Evolutionary conservation across 768 basidiomycete genomes (phyloP).

Genomic region (Tylopilus rubrobrunneus): DNA sequence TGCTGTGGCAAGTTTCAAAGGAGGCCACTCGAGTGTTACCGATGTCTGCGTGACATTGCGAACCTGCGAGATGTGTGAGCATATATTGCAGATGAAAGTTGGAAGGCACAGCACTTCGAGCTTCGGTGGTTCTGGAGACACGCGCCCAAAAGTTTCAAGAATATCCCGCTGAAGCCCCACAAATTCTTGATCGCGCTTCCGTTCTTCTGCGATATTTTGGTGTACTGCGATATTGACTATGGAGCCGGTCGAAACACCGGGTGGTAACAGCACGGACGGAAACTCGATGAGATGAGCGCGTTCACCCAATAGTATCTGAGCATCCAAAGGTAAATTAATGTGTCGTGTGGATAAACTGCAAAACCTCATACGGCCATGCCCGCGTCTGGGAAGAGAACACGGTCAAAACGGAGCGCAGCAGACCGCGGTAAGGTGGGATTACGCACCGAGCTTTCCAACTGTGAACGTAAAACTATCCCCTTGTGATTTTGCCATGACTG

Average conservation of each 20-base stretch:
- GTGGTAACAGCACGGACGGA: conserved; percentile 90
- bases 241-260: conserved; percentile 88
- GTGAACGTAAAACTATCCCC: conserved; percentile 93
- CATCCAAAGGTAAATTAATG: conserved; percentile 1
- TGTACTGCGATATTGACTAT: conserved; percentile 97
- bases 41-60: conserved; percentile 96
- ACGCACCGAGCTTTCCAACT: conserved; percentile 89
- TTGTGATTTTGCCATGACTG: conserved; percentile 35
- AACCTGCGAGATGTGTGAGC: conserved; percentile 44
- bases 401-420: conserved; percentile 9
- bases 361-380: conserved; percentile 77
- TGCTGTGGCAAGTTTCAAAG: conserved; percentile 78
- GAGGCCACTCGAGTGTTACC: conserved; percentile 94
- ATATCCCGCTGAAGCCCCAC: conserved; percentile 83
- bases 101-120: conserved; percentile 52
- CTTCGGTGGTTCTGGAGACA: conserved; percentile 65
- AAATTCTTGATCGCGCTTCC: conserved; percentile 76
- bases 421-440: not conserved
- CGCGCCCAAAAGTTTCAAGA: conserved; percentile 63
- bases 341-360: not conserved
- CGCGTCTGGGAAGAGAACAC: conserved; percentile 56
- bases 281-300: conserved; percentile 97
- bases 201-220: conserved; percentile 82
- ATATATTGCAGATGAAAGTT: not conserved
- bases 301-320: conserved; percentile 85